Percentiles rank a stretch among this genome's conserved stretches.
These are phyloP conservation scores for Cyclospora cayetanensis DNA, from an alignment of 169 alveolate species.

Conservation along the genomic window DNA sequence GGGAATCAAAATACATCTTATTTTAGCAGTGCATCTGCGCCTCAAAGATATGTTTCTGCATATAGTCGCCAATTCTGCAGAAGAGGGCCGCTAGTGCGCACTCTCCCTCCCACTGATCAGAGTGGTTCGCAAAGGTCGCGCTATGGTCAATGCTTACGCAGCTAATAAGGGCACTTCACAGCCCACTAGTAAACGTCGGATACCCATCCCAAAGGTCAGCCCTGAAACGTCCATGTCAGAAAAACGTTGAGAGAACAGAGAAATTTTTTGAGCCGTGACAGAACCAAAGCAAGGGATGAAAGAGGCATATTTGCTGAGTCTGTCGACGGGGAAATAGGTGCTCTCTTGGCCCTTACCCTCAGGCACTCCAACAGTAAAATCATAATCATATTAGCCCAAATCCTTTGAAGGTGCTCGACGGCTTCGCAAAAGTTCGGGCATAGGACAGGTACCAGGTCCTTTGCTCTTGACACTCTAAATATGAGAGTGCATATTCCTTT, in stretches of 20 bases:
- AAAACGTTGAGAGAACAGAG: neutral
- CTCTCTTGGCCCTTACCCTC: neutral
- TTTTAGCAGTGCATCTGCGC: too few species aligned
- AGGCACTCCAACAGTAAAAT: neutral
- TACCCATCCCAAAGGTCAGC: neutral
- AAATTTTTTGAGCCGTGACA: neutral
- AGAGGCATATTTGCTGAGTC: neutral
- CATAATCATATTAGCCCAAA: neutral
- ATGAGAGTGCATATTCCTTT: neutral
- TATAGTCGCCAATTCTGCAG: neutral
- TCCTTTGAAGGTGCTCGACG: neutral
- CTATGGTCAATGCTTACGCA: neutral
- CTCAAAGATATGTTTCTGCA: neutral
- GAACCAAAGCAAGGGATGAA: neutral
- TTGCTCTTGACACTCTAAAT: neutral
- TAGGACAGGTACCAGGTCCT: neutral
- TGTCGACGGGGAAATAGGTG: neutral
- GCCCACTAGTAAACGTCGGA: neutral
- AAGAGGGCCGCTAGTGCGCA: neutral
- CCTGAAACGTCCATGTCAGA: too few species aligned
- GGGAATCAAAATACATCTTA: neutral
- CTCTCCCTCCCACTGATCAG: neutral
- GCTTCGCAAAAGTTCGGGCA: neutral
- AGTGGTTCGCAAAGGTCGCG: neutral
- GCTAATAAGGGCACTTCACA: neutral